phyloP scores from a whole-genome alignment of 495 filamentous ascomycete species.

The Aspergillus kassunensis region DNA sequence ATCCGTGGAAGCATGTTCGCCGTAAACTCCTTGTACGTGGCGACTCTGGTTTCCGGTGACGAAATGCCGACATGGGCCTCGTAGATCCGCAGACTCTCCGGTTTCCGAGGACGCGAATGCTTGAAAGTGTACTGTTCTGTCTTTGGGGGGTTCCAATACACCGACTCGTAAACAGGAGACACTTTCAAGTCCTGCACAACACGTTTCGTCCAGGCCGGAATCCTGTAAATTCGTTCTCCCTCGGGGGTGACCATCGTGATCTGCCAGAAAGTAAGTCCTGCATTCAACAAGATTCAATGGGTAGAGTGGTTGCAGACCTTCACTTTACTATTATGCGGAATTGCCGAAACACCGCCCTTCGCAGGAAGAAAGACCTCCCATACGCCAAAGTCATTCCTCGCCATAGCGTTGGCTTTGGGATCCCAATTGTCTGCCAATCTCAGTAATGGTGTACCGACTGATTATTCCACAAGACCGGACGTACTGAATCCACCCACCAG shows the following conservation, averaged over 20 bases:
- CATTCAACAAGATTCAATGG: neutral
- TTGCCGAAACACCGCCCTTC: slow-evolving; percentile 67
- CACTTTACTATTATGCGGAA: slow-evolving; percentile 90
- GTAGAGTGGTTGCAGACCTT: slow-evolving; percentile 55
- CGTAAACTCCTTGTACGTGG: slow-evolving; percentile 97
- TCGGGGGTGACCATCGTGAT: slow-evolving; percentile 78
- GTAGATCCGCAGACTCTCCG: slow-evolving; percentile 82
- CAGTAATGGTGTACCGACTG: slow-evolving; percentile 23
- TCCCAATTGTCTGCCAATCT: slow-evolving; percentile 78
- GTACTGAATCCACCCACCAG: slow-evolving; percentile 97
- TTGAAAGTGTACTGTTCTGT: slow-evolving; percentile 75
- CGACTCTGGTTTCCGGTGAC: slow-evolving; percentile 79
- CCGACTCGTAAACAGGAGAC: slow-evolving; percentile 86
- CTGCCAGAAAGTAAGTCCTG: slow-evolving; percentile 42
- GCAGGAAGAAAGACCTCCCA: slow-evolving; percentile 81
- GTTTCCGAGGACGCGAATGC: slow-evolving; percentile 77
- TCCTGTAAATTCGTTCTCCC: slow-evolving; percentile 76
- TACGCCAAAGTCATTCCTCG: slow-evolving; percentile 76
- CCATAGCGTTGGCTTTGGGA: slow-evolving; percentile 76
- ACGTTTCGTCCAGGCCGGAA: slow-evolving; percentile 95
- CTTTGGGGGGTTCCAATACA: slow-evolving; percentile 93
- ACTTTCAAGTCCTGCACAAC: slow-evolving; percentile 88
- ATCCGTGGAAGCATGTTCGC: slow-evolving; percentile 87
- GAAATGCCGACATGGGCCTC: slow-evolving; percentile 98
- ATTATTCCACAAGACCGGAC: slow-evolving; percentile 16